These are phyloP conservation scores for Corylus americana DNA, from an alignment of 306 rosid genomes.

Conservation along the genomic window DNA sequence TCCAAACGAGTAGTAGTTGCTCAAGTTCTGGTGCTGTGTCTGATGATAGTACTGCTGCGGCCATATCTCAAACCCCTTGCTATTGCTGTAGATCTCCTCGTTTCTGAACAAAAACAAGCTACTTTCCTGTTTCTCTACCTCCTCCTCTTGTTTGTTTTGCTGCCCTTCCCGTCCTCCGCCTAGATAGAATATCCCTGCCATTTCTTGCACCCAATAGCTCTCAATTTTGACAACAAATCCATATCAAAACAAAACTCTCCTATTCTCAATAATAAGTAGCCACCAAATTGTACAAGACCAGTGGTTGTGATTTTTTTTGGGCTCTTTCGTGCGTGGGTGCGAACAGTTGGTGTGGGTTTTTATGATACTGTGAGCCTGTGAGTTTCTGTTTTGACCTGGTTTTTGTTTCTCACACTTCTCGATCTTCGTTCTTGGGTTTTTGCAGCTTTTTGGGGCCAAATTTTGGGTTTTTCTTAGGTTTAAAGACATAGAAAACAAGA, in stretches of 20 bases:
- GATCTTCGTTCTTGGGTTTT: constrained; percentile 43
- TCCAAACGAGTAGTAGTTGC: constrained; percentile 65
- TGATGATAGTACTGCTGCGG: constrained; percentile 47
- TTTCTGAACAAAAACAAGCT: constrained; percentile 51
- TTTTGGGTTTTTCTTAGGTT: constrained; percentile 2
- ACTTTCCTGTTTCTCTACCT: constrained; percentile 24
- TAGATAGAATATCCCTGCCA: constrained; percentile 93
- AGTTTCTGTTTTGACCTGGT: constrained; percentile 35
- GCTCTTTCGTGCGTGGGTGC: constrained; percentile 27
- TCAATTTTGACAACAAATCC: constrained; percentile 66
- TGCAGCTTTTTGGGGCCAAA: constrained; percentile 51
- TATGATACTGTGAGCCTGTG: not conserved
- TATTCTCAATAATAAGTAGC: not conserved
- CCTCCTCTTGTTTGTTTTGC: constrained; percentile 33
- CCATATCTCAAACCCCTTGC: constrained; percentile 79
- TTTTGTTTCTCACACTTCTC: constrained; percentile 19
- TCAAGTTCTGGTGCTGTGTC: constrained; percentile 38
- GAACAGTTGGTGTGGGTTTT: constrained; percentile 4
- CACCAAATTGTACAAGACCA: constrained; percentile 4
- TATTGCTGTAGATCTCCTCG: constrained; percentile 80
- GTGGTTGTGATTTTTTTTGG: constrained; percentile 26
- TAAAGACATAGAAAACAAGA: constrained; percentile 11
- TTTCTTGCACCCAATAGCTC: constrained; percentile 54
- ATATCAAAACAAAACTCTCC: constrained; percentile 62
- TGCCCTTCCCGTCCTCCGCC: constrained; percentile 62